Evolutionary conservation across 2,329 filamentous ascomycete genomes (phyloP), one percentile per base, ranked within the genome.

Genomic region (Macrophomina tecta): DNA sequence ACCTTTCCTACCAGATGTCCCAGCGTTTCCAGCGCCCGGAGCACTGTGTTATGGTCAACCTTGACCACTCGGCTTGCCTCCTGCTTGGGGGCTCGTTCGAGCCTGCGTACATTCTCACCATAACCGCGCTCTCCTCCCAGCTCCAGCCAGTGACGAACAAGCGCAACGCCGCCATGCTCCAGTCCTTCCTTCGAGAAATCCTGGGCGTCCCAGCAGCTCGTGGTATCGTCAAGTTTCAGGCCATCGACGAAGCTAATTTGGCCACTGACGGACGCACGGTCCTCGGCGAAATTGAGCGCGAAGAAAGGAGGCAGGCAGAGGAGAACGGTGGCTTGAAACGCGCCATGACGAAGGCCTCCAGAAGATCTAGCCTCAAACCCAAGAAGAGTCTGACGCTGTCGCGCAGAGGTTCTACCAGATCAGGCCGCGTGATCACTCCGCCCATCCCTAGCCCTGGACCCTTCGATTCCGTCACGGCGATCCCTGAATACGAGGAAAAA

Each of bases 101-200:
- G 61, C 90, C 92, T 3, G 91, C 92, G 23, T 97, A 97, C 74
- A 85, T 89, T 68, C 82, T 97, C 73, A 90, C 87, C 40, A 86
- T 97, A 68, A 89, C 86, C 42, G 89, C 92, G 0, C 82, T 95
- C 9, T 84, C 90, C 1, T 83, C 83, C 11, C 85, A 92, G 70
- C 81, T 95, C 67, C 89, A 90, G 68, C 87, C 91, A 0, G 86
- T 88, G 3, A 92, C 88, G 63, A 97, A 97, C 80, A 91, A 91
- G 76, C 88, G 92, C 69, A 95, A 94, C 76, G 88, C 92, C 0
- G 84, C 85, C n/a, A 80, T 96, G 18, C 86, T 96, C 3, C 91
- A 95, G 74, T 84, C 83, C n/a, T 90, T 91, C 75, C 85, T 97
- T 77, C 84, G 88, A 14, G 90, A 92, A 30, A 83, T 88, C 0